These are phyloP conservation scores for Vitis hybrid DNA, from an alignment of 177 flowering plant genomes.

Conservation along the genomic window DNA sequence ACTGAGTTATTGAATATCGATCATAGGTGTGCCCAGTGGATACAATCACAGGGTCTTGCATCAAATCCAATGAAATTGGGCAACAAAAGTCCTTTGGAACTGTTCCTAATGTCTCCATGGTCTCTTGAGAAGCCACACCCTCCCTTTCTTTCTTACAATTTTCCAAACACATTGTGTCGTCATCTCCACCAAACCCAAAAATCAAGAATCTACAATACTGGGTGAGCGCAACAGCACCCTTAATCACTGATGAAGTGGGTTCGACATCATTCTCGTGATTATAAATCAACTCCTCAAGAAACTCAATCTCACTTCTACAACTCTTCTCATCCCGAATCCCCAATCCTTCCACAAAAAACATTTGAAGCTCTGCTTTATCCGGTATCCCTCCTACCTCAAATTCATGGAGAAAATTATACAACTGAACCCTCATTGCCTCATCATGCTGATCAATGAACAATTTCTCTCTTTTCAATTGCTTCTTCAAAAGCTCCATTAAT, in stretches of 20 bases:
- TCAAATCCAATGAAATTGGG: slow-evolving; percentile 87
- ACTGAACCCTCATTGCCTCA: no score
- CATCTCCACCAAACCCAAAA: slow-evolving; percentile 71
- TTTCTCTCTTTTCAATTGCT: no score
- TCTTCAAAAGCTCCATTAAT: no score
- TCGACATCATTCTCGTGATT: slow-evolving; percentile 74
- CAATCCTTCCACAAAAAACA: slow-evolving; percentile 51
- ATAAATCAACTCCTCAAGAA: slow-evolving; percentile 72
- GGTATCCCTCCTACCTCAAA: slow-evolving; percentile 64
- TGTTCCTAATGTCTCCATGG: slow-evolving; percentile 55
- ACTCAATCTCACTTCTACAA: slow-evolving; percentile 78
- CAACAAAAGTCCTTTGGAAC: slow-evolving; percentile 88
- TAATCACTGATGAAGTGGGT: slow-evolving; percentile 57
- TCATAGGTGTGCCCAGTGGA: slow-evolving; percentile 95
- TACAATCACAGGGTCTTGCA: slow-evolving; percentile 86
- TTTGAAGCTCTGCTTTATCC: slow-evolving; percentile 36
- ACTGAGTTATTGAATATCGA: slow-evolving; percentile 63
- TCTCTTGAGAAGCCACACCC: slow-evolving; percentile 52
- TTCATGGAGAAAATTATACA: slow-evolving; percentile 45
- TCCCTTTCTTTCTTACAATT: slow-evolving; percentile 36
- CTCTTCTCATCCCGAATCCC: slow-evolving; percentile 48
- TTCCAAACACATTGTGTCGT: slow-evolving; percentile 20
- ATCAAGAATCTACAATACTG: slow-evolving; percentile 76
- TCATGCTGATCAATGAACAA: no score
- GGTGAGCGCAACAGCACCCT: slow-evolving; percentile 66